Evolutionary conservation across 2,329 filamentous ascomycete genomes (phyloP).

Genomic region (Cercospora brassicicola): DNA sequence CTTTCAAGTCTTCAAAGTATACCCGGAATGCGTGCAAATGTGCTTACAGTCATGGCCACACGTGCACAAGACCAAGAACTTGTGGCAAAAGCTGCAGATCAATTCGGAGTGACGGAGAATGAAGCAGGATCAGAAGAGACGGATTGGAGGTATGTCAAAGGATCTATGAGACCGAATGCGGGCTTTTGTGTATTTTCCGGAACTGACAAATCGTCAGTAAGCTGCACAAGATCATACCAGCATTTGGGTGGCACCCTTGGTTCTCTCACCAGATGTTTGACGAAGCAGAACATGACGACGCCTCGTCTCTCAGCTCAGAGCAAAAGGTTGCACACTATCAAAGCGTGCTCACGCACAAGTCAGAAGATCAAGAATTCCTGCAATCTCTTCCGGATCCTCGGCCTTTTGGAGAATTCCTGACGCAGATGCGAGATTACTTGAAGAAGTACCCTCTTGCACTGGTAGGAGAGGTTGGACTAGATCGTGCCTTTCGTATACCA

Average conservation of each 20-base stretch:
- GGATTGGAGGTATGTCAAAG: constrained; percentile 40
- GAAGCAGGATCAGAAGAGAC: constrained; percentile 25
- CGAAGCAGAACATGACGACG: constrained; percentile 47
- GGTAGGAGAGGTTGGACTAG: constrained; percentile 75
- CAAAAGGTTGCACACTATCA: constrained; percentile 62
- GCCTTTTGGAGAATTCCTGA: constrained; percentile 60
- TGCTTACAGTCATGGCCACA: constrained; percentile 75
- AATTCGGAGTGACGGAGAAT: constrained; percentile 50
- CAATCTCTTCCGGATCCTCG: constrained; percentile 59
- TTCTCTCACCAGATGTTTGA: constrained; percentile 76
- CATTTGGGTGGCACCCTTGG: constrained; percentile 89
- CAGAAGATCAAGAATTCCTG: constrained; percentile 54
- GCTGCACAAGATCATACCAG: constrained; percentile 59
- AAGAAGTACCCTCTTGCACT: constrained; percentile 62
- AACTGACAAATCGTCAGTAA: constrained; percentile 16
- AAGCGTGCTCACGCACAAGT: constrained; percentile 60
- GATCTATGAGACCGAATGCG: too few relatives aligned
- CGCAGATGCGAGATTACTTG: constrained; percentile 58
- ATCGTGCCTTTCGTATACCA: constrained; percentile 75
- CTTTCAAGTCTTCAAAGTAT: constrained; percentile 63
- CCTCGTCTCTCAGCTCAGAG: constrained; percentile 42
- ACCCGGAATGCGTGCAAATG: constrained; percentile 63
- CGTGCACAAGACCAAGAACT: constrained; percentile 72
- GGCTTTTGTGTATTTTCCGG: too few relatives aligned
- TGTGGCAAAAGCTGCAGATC: constrained; percentile 61